A percentile compares a stretch with the other conserved stretches of the same genome.
phyloP scores from a whole-genome alignment of 768 basidiomycete species.

The Boletus eberwhitei region DNA sequence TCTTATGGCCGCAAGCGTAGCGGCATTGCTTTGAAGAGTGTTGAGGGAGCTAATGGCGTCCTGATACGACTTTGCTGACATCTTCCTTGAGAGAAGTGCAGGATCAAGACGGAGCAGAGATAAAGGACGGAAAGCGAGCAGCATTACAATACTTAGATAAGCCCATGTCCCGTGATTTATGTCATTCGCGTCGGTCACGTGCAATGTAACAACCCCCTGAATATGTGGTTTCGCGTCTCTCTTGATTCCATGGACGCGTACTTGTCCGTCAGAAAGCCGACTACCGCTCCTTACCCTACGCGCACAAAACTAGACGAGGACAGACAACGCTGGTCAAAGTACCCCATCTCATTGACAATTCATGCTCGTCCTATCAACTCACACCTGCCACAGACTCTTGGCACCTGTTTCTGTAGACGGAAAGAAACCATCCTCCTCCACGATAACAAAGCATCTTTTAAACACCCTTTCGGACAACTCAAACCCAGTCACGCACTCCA shows the following conservation, averaged over 20 bases:
- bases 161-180: background rate
- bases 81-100: slow-evolving; percentile 32
- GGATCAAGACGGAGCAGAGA: slow-evolving; percentile 4
- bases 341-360: background rate
- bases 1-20: slow-evolving; percentile 80
- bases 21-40: slow-evolving; percentile 88
- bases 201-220: slow-evolving; percentile 8
- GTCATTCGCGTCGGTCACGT: slow-evolving; percentile 8
- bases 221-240: background rate
- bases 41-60: slow-evolving; percentile 76
- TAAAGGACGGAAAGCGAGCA: slow-evolving; percentile 4
- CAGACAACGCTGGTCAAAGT: slow-evolving; percentile 19
- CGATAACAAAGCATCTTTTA: slow-evolving; percentile 59
- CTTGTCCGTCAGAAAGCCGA: slow-evolving; percentile 24
- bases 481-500: slow-evolving; percentile 79
- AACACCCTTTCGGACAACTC: slow-evolving; percentile 56
- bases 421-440: slow-evolving; percentile 37
- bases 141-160: background rate
- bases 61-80: slow-evolving; percentile 59
- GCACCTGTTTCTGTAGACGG: slow-evolving; percentile 31
- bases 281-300: slow-evolving; percentile 5
- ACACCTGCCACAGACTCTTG: slow-evolving; percentile 20
- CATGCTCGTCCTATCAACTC: slow-evolving; percentile 2
- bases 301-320: slow-evolving; percentile 18
- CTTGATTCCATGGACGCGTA: slow-evolving; percentile 24